Evolutionary conservation across 1,284 basidiomycete genomes (phyloP).

Genomic region (Trametes hirsuta): DNA sequence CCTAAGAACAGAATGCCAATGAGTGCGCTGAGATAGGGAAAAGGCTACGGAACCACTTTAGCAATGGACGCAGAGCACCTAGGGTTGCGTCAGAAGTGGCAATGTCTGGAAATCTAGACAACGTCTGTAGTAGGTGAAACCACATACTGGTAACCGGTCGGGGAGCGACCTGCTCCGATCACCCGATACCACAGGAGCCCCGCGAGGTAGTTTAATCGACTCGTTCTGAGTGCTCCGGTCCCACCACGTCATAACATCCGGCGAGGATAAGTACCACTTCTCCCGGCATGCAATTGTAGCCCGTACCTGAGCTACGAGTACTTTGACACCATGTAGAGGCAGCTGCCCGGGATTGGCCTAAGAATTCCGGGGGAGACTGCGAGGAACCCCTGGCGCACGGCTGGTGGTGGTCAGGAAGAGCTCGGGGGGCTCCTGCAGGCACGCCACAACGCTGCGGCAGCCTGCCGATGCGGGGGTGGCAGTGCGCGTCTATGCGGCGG

Average conservation of each 20-base stretch:
- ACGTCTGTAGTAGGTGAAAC: too few relatives aligned
- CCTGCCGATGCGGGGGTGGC: not conserved
- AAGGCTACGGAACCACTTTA: not conserved
- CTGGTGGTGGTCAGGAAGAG: not conserved
- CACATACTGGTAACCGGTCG: too few relatives aligned
- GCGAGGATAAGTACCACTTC: too few relatives aligned
- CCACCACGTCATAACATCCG: too few relatives aligned
- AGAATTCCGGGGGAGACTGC: too few relatives aligned
- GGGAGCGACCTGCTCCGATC: too few relatives aligned
- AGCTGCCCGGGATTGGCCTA: too few relatives aligned
- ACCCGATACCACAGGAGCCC: not conserved
- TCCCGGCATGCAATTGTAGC: too few relatives aligned
- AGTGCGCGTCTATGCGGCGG: not conserved
- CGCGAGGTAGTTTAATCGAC: not conserved
- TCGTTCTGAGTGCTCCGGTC: too few relatives aligned
- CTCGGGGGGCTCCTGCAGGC: not conserved
- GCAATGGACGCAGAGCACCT: not conserved
- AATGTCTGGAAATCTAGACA: not conserved
- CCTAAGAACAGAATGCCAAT: not conserved
- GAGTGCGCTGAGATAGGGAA: not conserved
- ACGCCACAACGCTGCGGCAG: slow-evolving; percentile 11
- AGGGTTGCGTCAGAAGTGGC: not conserved
- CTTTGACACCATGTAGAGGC: too few relatives aligned
- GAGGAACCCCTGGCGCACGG: not conserved
- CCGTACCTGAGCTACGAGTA: too few relatives aligned